phyloP scores from a whole-genome alignment of 441 rosid species.

The Brassica hybrid region DNA sequence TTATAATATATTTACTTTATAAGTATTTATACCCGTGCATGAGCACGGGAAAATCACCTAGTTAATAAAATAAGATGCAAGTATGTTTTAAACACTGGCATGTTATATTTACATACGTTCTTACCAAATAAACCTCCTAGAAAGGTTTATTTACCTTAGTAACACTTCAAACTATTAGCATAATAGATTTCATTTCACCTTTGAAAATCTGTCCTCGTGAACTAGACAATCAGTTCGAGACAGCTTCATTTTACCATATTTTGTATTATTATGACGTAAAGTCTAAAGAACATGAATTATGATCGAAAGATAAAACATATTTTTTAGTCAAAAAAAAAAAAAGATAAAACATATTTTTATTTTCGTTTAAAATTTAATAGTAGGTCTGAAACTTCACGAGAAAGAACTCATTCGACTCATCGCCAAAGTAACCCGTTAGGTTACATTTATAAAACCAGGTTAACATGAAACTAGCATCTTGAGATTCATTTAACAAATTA shows the following conservation, averaged over 20 bases:
- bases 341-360: neutral
- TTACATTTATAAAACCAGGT: neutral
- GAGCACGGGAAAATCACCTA: no score
- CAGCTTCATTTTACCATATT: neutral
- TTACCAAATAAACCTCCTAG: neutral
- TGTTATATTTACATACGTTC: neutral
- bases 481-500: neutral
- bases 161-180: neutral
- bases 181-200: neutral
- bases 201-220: neutral
- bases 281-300: neutral
- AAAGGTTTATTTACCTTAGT: neutral
- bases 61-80: no score
- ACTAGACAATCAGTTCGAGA: neutral
- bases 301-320: no score
- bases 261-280: conserved; percentile 4
- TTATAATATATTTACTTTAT: no score
- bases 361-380: neutral
- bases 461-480: neutral
- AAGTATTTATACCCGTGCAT: no score
- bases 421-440: conserved; percentile 17
- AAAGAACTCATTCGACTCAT: no score
- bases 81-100: neutral
- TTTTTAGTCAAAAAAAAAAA: no score
- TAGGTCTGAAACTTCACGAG: neutral